Conservation (phyloP, 768 basidiomycete species). For the Pisolithus tinctorius region DNA sequence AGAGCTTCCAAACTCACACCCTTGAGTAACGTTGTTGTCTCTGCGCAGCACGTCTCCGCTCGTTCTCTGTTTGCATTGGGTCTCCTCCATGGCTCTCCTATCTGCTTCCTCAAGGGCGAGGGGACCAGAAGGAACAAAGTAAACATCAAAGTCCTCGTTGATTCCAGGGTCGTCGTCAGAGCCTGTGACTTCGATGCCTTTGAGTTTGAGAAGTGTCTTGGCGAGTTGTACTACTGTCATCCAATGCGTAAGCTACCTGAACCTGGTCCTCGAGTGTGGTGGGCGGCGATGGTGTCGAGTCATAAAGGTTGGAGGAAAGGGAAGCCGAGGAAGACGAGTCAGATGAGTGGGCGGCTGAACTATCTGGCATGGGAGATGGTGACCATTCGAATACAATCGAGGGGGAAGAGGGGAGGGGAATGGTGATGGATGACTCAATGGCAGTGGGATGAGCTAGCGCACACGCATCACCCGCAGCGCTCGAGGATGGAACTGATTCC, state of each 20-base stretch:
- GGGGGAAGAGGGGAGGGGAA: conserved; percentile 6
- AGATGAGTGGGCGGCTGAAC: conserved; percentile 1
- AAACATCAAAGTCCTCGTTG: conserved; percentile 38
- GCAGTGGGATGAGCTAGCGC: not conserved
- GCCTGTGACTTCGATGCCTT: conserved; percentile 53
- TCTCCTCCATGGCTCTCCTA: conserved; percentile 32
- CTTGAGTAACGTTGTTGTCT: conserved; percentile 14
- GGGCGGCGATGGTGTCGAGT: conserved; percentile 37
- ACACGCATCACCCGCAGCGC: not conserved
- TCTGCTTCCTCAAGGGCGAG: conserved; percentile 36
- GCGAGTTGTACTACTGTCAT: conserved; percentile 64
- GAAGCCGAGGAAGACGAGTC: conserved; percentile 19
- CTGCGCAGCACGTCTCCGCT: conserved; percentile 18
- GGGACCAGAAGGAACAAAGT: conserved; percentile 33
- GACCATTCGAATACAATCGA: not conserved
- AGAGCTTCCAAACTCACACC: conserved; percentile 12
- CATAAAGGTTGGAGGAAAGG: conserved; percentile 34
- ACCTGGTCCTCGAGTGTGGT: conserved; percentile 55
- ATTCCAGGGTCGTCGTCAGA: conserved; percentile 58
- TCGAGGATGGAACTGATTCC: not conserved
- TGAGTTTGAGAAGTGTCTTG: conserved; percentile 55
- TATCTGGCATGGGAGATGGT: conserved; percentile 10
- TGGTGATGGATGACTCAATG: not conserved
- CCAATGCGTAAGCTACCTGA: conserved; percentile 59
- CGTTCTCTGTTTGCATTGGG: conserved; percentile 29